Base-by-base conservation (phyloP, 2,329 filamentous ascomycete species). In the Cryphonectria japonica region DNA sequence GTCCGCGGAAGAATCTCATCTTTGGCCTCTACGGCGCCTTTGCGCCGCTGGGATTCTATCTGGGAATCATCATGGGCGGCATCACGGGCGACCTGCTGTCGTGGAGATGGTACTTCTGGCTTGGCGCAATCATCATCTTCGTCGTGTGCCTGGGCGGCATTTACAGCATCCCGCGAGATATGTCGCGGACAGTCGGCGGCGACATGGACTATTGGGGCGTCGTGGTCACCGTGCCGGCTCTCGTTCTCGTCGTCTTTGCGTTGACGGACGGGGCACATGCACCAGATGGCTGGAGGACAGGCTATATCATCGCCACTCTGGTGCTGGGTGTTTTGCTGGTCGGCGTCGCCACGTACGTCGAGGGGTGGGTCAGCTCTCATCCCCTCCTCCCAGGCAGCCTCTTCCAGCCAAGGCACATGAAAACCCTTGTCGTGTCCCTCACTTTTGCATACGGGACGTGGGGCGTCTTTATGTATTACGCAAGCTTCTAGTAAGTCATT, bases 191-290 rank as follows among this genome's bases (percentile, higher is more conserved):
- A 26, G 41, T 59, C 2, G 70, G 76, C 76, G 16, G 80, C 9
- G 74, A 74, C 43, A 94, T 94, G 91, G 92, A 95, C 77, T 94
- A 89, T 87, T 81, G 84, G 70, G 92, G 92, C 0, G 81, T 87
- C 1, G 77, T 79, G 2, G 86, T 90, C 19, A 90, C 91, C 22
- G 85, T 93, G 0, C 84, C 86, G 0, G 92, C 91, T 0, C 79
- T 94, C 16, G 84, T 92, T 1, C 84, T 96, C 37, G 83, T 93
- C 73, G 90, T 94, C 0, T 95, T 91, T 75, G 91, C 92, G 0
- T 87, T 96, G 67, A 94, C 92, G 0, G 90, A 93, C 64, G 90
- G 89, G 9, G 87, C 89, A 0, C 89, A 93, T 78, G 91, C 91
- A 0, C 86, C 89, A 0, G 78, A 89, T 2, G 88, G 90, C 1